These are phyloP conservation scores for Mycena rebaudengoi DNA, from an alignment of 768 basidiomycete genomes.

Conservation along the genomic window DNA sequence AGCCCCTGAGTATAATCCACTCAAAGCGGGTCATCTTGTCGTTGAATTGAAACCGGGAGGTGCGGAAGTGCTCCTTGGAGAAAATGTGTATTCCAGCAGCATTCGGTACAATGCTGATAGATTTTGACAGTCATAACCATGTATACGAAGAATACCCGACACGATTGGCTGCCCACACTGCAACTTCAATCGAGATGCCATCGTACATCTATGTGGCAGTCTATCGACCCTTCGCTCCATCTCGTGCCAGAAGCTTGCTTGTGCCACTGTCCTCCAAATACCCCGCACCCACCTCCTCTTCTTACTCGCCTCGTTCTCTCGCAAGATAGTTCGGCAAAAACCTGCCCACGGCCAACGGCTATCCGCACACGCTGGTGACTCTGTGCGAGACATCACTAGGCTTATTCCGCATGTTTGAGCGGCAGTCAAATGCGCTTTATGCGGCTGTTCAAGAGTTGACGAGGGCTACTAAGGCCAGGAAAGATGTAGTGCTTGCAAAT, in stretches of 20 bases:
- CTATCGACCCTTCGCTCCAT: conserved; percentile 1
- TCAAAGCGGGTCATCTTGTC: not conserved
- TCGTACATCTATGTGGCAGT: not conserved
- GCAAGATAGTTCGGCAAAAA: not conserved
- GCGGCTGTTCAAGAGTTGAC: not conserved
- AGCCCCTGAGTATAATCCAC: not conserved
- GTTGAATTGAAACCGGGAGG: not conserved
- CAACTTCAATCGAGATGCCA: not conserved
- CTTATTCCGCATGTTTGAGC: not conserved
- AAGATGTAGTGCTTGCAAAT: no score
- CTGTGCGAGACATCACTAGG: not conserved
- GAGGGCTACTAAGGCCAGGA: not conserved
- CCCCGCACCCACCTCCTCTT: conserved; percentile 1
- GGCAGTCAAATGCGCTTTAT: not conserved
- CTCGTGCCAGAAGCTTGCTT: not conserved
- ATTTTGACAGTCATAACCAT: not conserved
- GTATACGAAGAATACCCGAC: not conserved
- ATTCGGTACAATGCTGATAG: not conserved
- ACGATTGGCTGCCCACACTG: not conserved
- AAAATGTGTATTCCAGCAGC: not conserved
- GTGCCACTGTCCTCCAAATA: not conserved
- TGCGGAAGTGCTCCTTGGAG: not conserved
- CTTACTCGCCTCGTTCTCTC: not conserved
- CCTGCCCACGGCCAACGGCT: not conserved
- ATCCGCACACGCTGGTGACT: not conserved